phyloP scores from a whole-genome alignment of 345 rosid species.

The Melaleuca alternifolia region DNA sequence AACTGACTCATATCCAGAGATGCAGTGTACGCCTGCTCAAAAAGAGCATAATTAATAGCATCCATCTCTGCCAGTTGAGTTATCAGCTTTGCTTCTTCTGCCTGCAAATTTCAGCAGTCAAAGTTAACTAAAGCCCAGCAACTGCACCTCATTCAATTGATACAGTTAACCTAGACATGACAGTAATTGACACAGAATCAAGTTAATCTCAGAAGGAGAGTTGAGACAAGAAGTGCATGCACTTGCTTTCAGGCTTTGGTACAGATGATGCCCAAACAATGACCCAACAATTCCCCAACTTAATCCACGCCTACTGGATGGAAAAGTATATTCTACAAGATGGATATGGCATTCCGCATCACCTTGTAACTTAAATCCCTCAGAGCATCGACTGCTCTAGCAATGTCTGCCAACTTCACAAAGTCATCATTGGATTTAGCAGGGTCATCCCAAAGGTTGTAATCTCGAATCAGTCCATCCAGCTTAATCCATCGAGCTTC shows the following conservation, averaged over 20 bases:
- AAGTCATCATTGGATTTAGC: conserved; percentile 54
- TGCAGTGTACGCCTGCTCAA: conserved; percentile 59
- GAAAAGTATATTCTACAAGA: background rate
- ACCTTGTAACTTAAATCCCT: conserved; percentile 76
- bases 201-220: background rate
- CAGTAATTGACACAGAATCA: background rate
- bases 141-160: background rate
- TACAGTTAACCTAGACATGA: background rate
- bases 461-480: conserved; percentile 48
- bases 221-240: too few species aligned
- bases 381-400: conserved; percentile 48
- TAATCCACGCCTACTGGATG: background rate
- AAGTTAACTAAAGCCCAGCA: background rate
- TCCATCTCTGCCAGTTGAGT: conserved; percentile 59
- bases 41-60: conserved; percentile 52
- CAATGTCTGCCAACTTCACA: conserved; percentile 44
- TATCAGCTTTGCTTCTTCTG: conserved; percentile 73
- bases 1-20: conserved; percentile 53
- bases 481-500: conserved; percentile 52
- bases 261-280: background rate
- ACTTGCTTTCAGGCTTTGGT: background rate
- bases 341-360: background rate
- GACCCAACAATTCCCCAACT: background rate
- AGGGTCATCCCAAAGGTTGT: conserved; percentile 68
- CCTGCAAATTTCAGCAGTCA: conserved; percentile 28